A percentile compares a stretch with the other conserved stretches of the same genome.
phyloP scores from a whole-genome alignment of 2,329 filamentous ascomycete species.

The Apiospora hydei region DNA sequence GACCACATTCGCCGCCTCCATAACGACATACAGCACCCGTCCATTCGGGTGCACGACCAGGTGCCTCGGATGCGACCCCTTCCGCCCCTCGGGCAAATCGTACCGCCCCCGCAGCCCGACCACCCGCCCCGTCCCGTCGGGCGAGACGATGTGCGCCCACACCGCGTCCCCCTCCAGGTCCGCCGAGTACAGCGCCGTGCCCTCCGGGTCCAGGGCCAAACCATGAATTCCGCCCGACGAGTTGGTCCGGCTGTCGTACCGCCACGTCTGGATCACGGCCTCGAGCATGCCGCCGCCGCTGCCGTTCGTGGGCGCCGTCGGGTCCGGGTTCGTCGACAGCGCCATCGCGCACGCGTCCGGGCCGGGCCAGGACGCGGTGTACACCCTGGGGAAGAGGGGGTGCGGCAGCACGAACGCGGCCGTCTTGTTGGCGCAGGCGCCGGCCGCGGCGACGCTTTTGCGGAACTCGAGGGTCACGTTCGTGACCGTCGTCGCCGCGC shows the following conservation, averaged over 20 bases:
- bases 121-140: constrained; percentile 5
- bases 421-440: constrained; percentile 28
- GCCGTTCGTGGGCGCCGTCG: background rate
- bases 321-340: background rate
- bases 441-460: constrained; percentile 21
- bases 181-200: constrained; percentile 30
- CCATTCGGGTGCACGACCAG: constrained; percentile 29
- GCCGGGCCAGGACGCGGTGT: constrained; percentile 30
- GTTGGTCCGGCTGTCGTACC: constrained; percentile 26
- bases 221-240: constrained; percentile 33
- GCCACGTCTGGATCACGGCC: constrained; percentile 26
- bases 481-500: background rate
- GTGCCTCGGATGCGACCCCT: constrained; percentile 30
- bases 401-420: constrained; percentile 31
- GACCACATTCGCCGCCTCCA: constrained; percentile 31
- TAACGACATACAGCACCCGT: constrained; percentile 32
- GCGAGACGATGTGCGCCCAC: constrained; percentile 33
- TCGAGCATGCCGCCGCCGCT: background rate
- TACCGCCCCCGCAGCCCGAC: background rate
- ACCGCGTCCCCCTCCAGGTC: constrained; percentile 33
- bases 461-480: constrained; percentile 2
- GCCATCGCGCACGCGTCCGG: constrained; percentile 33
- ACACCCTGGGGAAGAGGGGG: constrained; percentile 29
- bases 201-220: constrained; percentile 27
- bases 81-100: background rate